A percentile compares a stretch with the other conserved stretches of the same genome.
These are phyloP conservation scores for Cicer yamashitae DNA, from an alignment of 306 rosid genomes.

Conservation along the genomic window DNA sequence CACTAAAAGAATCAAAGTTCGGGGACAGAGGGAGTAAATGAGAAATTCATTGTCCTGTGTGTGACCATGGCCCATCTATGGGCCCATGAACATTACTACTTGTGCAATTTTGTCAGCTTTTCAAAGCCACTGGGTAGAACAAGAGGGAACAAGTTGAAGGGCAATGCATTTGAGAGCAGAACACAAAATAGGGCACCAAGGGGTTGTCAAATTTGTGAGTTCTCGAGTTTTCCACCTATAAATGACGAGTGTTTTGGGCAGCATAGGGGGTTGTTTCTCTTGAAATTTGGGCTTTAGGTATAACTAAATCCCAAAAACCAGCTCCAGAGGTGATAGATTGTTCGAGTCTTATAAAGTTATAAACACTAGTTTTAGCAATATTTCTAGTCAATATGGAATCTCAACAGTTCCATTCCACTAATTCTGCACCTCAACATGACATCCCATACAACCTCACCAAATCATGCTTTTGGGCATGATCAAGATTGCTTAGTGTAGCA, in stretches of 20 bases:
- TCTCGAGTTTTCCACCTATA: neutral
- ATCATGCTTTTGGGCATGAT: constrained; percentile 7
- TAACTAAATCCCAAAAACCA: neutral
- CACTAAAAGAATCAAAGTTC: too few relatives aligned
- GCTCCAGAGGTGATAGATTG: neutral
- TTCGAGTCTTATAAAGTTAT: neutral
- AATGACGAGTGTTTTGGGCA: neutral
- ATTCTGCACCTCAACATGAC: neutral
- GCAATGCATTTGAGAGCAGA: constrained; percentile 3
- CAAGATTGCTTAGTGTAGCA: neutral
- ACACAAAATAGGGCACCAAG: neutral
- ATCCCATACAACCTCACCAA: constrained; percentile 4
- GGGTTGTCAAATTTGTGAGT: neutral
- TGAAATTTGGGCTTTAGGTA: neutral
- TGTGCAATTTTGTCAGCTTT: neutral
- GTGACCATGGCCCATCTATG: neutral
- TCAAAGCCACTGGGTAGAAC: constrained; percentile 8
- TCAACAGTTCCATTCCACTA: neutral
- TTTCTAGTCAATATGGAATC: neutral
- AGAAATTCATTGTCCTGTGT: neutral
- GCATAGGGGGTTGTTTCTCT: neutral
- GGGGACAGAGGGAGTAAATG: neutral
- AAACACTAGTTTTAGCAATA: neutral
- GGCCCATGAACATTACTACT: neutral
- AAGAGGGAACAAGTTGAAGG: constrained; percentile 1